These are phyloP conservation scores for Penicillium sp. DNA, from an alignment of 2,329 filamentous ascomycete genomes.

Conservation along the genomic window DNA sequence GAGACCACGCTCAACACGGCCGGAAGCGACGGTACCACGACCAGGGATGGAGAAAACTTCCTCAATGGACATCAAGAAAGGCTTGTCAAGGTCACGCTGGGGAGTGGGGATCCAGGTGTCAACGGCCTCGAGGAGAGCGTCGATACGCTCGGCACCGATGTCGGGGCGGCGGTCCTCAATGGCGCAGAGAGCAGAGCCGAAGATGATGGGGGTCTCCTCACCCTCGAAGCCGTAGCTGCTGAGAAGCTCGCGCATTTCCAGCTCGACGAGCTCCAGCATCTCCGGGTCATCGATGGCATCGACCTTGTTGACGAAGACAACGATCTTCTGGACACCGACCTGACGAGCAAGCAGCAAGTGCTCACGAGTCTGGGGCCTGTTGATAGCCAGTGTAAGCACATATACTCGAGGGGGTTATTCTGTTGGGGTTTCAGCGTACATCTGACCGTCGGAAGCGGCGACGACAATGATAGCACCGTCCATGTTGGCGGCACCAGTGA, in stretches of 20 bases:
- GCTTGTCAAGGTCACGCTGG: slow-evolving; percentile 87
- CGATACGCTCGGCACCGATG: slow-evolving; percentile 78
- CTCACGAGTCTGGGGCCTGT: slow-evolving; percentile 86
- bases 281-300: slow-evolving; percentile 95
- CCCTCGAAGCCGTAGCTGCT: slow-evolving; percentile 91
- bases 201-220: slow-evolving; percentile 91
- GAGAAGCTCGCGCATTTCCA: slow-evolving; percentile 99
- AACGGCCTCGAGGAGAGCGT: slow-evolving; percentile 79
- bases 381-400: slow-evolving; percentile 18
- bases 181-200: slow-evolving; percentile 92
- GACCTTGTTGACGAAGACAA: slow-evolving; percentile 99
- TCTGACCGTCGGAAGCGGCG: slow-evolving; percentile 95
- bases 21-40: slow-evolving; percentile 91
- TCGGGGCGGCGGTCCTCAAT: slow-evolving; percentile 78
- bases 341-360: slow-evolving; percentile 95
- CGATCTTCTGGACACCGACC: slow-evolving; percentile 94
- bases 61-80: slow-evolving; percentile 98
- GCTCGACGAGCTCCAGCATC: slow-evolving; percentile 99
- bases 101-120: slow-evolving; percentile 96
- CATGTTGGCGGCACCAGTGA: slow-evolving; percentile 98
- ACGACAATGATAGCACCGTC: slow-evolving; percentile 98
- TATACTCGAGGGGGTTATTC: background rate
- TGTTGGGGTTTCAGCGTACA: too few species aligned
- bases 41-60: slow-evolving; percentile 83
- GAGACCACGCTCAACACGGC: slow-evolving; percentile 89